These are phyloP conservation scores for Truncatella angustata DNA, from an alignment of 2,329 filamentous ascomycete species.

Conservation along the genomic window DNA sequence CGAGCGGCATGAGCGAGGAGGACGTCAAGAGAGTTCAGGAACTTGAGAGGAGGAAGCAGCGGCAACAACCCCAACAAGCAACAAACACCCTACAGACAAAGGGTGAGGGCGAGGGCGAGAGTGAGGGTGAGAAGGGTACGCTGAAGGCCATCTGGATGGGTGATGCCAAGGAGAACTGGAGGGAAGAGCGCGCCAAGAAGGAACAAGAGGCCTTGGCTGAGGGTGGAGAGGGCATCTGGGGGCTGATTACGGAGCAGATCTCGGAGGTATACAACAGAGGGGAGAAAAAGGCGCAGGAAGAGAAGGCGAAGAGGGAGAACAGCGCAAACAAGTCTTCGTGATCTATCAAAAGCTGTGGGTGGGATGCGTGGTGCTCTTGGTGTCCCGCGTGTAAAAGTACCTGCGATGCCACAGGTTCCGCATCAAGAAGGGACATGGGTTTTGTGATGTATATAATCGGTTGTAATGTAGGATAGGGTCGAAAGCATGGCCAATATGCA, in stretches of 20 bases:
- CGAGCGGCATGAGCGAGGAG: conserved; percentile 20
- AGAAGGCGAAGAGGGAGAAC: conserved; percentile 18
- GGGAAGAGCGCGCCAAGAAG: conserved; percentile 47
- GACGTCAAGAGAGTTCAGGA: conserved; percentile 26
- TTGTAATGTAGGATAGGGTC: too few relatives aligned
- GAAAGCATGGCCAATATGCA: too few relatives aligned
- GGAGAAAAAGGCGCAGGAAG: conserved; percentile 24
- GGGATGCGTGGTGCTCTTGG: too few relatives aligned
- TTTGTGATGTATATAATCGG: too few relatives aligned
- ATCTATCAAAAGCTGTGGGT: neutral
- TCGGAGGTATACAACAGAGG: conserved; percentile 44
- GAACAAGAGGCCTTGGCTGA: conserved; percentile 53
- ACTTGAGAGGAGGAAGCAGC: conserved; percentile 19
- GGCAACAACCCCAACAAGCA: too few relatives aligned
- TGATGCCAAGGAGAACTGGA: conserved; percentile 53
- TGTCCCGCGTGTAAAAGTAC: neutral
- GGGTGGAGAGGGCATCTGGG: conserved; percentile 52
- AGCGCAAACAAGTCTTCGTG: conserved; percentile 1
- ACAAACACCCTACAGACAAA: too few relatives aligned
- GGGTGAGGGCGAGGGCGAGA: neutral
- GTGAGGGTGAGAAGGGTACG: conserved; percentile 23
- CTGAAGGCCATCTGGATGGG: conserved; percentile 58
- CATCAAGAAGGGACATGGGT: too few relatives aligned
- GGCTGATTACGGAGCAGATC: conserved; percentile 56
- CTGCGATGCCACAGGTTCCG: neutral